Base-by-base conservation (phyloP, 345 rosid species). In the Hibiscus tridactylites region DNA sequence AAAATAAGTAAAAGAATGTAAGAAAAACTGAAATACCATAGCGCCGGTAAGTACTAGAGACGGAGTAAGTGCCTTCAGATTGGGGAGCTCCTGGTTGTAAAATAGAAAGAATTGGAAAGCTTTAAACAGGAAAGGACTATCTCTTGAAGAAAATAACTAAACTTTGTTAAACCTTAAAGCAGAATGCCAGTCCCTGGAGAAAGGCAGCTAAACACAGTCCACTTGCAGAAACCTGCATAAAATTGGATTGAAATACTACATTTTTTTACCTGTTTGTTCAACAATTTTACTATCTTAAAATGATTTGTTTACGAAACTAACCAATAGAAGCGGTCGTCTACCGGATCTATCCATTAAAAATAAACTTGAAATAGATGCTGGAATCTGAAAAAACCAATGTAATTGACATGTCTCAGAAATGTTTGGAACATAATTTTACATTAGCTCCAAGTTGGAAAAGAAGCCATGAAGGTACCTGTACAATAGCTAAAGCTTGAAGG, bases 261-360 rank as follows among this genome's bases (percentile, higher is more conserved):
- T 21, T 24, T 16, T 16, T 6, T 24, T 3, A 24, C 19, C 46
- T 9, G 10, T 24, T 42, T 61, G 57, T 39, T 37, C 19, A 70
- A 37, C 13, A 12, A 50, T 66, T 35, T 21, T 44, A 29, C 46
- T 0, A 16, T n/a, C 44, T 21, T 2, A 28, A 37, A 24, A 2
- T 72, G 33, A 50, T 12, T 1, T n/a, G 17, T 33, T 70, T 35
- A 13, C 31, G 15, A 54, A 53, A 68, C 80, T 73, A 56, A 86
- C 90, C 85, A 87, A 19, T 7, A 87, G 76, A 24, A 84, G 88
- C 17, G 82, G 84, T 3, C 88, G 80, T 76, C 92, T 74, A 73
- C 92, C 92, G 47, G 62, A 82, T 65, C 24, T 79, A 66, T 88
- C 92, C 47, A 83, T 83, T 65, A 88, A 73, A 52, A 83, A 5